Conservation (phyloP, 768 basidiomycete genomes). For the Inosperma sp. region DNA sequence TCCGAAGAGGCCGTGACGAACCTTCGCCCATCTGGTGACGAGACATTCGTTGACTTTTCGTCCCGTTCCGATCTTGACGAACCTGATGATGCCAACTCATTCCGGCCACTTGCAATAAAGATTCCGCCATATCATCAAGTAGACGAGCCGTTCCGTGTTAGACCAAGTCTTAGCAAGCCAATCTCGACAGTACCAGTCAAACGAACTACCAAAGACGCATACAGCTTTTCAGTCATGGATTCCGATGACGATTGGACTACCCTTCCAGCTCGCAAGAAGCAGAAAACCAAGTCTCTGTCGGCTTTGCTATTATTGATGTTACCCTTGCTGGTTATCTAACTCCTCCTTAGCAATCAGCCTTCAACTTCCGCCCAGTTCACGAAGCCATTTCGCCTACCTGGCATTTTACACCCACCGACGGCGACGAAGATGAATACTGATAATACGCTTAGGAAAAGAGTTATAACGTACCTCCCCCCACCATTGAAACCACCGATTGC, state of each 20-base stretch:
- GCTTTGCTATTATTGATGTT: background rate
- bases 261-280: constrained; percentile 30
- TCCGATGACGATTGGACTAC: constrained; percentile 38
- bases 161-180: no score
- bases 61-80: no score
- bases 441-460: constrained; percentile 7
- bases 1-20: no score
- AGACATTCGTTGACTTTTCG: no score
- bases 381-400: constrained; percentile 19
- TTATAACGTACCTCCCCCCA: constrained; percentile 21
- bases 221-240: constrained; percentile 24
- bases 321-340: background rate
- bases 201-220: constrained; percentile 22
- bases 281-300: constrained; percentile 20
- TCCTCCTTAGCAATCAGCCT: background rate
- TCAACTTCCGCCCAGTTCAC: constrained; percentile 4
- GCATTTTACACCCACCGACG: constrained; percentile 9
- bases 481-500: constrained; percentile 5
- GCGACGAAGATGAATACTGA: background rate
- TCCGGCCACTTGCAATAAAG: background rate
- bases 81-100: no score
- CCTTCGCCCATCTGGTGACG: no score
- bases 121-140: background rate
- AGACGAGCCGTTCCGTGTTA: background rate
- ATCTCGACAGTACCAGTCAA: background rate